Base-by-base conservation (phyloP, 257 asterid species). In the Gentiana straminea region DNA sequence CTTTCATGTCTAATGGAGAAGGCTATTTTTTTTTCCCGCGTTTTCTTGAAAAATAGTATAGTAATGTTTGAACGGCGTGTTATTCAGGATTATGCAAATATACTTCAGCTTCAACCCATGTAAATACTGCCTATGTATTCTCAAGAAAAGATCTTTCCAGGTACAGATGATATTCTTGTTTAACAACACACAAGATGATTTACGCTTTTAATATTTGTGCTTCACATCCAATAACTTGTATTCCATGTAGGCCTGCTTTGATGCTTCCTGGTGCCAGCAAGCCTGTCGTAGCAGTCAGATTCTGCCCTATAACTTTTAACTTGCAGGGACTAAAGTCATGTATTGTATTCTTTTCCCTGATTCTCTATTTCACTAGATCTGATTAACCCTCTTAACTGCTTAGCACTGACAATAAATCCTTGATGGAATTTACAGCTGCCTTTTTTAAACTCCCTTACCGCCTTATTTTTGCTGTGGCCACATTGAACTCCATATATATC, bases 201-300 rank as follows among this genome's bases (percentile, higher is more conserved):
- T 41, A 1, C 46, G 46, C 46, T 41, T 41, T 5, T 41, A 7
- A 41, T 41, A 10, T 10, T 41, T 41, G 8, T 4, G 44, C 44
- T 39, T 39, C 8, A 39, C 1, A 4, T 39, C 44, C 8, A 39
- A 7, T 39, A 39, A 7, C 44, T 39, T 3, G 44, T 63, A 49
- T 54, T 58, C 34, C 62, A 8, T 61, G 47, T 80, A 92, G 99
- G 75, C 99, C 99, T 52, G 94, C 99, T 38, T 81, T 92, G 66
- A 81, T 92, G 88, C 95, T 92, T 55, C 97, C 99, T 36, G 93
- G 97, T 66, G 93, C 99, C 33, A 92, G 86, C 84, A 92, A 79
- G 75, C 94, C 99, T 45, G 82, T 85, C 62, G 88, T 92, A 46
- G 97, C 95, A n/a, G 83, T 86, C 69, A 94, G 99, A 54, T 88